phyloP scores from a whole-genome alignment of 441 rosid species.

The Mallotus japonicus region DNA sequence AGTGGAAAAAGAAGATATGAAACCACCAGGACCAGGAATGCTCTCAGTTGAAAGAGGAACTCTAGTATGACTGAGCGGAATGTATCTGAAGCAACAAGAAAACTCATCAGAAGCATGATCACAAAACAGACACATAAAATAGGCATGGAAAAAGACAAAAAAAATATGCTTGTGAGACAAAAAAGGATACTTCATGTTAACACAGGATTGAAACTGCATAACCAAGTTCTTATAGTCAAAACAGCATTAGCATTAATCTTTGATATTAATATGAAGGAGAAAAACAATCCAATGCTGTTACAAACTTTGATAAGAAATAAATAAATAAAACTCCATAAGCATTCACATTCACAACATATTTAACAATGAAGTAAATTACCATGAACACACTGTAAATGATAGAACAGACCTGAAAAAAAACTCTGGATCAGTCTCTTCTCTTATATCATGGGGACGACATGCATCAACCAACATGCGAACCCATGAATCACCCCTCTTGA shows the following conservation, averaged over 20 bases:
- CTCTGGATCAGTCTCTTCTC: slow-evolving; percentile 85
- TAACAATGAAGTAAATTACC: slow-evolving; percentile 7
- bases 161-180: background rate
- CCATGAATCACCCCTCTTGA: slow-evolving; percentile 56
- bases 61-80: slow-evolving; percentile 64
- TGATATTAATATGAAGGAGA: background rate
- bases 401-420: slow-evolving; percentile 65
- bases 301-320: background rate
- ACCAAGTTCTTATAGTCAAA: background rate
- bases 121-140: slow-evolving; percentile 7
- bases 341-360: slow-evolving; percentile 11
- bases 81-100: slow-evolving; percentile 52
- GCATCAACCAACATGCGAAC: slow-evolving; percentile 91
- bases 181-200: background rate
- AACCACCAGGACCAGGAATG: slow-evolving; percentile 38
- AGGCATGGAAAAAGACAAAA: background rate
- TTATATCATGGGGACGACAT: slow-evolving; percentile 81
- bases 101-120: slow-evolving; percentile 23
- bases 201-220: background rate
- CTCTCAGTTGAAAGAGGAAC: slow-evolving; percentile 39
- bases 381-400: slow-evolving; percentile 9
- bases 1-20: slow-evolving; percentile 54
- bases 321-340: background rate
- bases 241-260: background rate
- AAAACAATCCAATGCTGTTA: slow-evolving; percentile 4